A percentile compares a stretch with the other conserved stretches of the same genome.
Evolutionary conservation across 139 green algal genomes (phyloP).

Genomic region (Microglena sp.): DNA sequence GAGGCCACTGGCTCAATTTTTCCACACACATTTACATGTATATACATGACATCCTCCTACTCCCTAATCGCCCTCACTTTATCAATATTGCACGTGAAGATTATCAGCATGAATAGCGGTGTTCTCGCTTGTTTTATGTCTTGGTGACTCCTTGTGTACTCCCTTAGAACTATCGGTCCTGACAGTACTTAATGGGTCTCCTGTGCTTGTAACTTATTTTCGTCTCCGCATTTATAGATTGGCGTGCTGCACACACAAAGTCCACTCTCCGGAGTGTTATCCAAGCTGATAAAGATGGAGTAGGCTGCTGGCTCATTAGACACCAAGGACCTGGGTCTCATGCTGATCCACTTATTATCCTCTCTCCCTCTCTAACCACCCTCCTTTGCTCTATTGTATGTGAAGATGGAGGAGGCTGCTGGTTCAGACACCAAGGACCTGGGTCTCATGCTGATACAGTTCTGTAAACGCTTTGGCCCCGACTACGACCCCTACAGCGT

Average conservation of each 20-base stretch:
- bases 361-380: too few relatives aligned
- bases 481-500: not conserved
- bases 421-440: slow-evolving; percentile 15
- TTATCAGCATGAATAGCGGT: too few relatives aligned
- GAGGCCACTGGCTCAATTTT: not conserved
- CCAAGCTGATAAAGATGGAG: too few relatives aligned
- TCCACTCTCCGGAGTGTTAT: too few relatives aligned
- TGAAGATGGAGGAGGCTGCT: too few relatives aligned
- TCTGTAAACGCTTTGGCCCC: slow-evolving; percentile 14
- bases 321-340: slow-evolving; percentile 11
- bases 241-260: too few relatives aligned
- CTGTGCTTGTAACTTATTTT: too few relatives aligned
- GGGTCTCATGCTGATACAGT: slow-evolving; percentile 11
- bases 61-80: not conserved
- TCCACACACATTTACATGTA: not conserved
- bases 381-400: not conserved
- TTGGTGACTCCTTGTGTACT: too few relatives aligned
- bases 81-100: not conserved
- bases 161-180: too few relatives aligned
- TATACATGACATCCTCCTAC: not conserved
- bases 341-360: slow-evolving; percentile 13
- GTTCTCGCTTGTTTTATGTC: too few relatives aligned
- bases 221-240: too few relatives aligned
- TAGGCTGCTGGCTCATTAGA: slow-evolving; percentile 9
- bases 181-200: too few relatives aligned